phyloP scores from a whole-genome alignment of 2,329 filamentous ascomycete species.

The Geoglossum cookeanum region DNA sequence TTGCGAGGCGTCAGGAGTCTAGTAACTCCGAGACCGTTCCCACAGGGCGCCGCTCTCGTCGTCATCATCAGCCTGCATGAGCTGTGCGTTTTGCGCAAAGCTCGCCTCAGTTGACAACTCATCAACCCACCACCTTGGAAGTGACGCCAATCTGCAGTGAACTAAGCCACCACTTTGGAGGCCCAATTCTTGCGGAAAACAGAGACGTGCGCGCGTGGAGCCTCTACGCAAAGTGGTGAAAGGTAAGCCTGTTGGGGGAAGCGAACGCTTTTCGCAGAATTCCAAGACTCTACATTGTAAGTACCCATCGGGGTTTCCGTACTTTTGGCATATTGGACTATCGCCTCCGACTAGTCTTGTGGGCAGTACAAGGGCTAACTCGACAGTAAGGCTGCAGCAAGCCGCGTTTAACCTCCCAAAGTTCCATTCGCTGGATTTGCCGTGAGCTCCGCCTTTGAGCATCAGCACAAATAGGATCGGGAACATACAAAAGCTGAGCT shows the following conservation, averaged over 20 bases:
- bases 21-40: neutral
- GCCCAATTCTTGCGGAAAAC: conserved; percentile 1
- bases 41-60: neutral
- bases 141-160: conserved; percentile 2
- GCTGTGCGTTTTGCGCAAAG: conserved; percentile 2
- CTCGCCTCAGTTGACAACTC: conserved; percentile 3
- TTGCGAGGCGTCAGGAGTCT: neutral
- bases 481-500: conserved; percentile 1
- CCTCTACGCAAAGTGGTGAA: neutral
- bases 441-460: conserved; percentile 1
- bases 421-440: conserved; percentile 2
- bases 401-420: neutral
- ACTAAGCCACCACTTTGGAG: neutral
- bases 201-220: neutral
- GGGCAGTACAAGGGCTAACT: conserved; percentile 2
- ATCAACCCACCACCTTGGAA: conserved; percentile 1
- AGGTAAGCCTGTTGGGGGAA: neutral
- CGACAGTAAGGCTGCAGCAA: neutral
- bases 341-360: neutral
- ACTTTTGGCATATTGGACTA: neutral
- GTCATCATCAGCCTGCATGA: conserved; percentile 2
- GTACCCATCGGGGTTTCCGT: neutral
- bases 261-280: neutral
- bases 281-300: neutral
- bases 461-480: conserved; percentile 1